Evolutionary conservation across 1,139 yeast genomes (phyloP), one percentile per base, ranked within the genome.

Genomic region (Keqinozyma sinolaborantium): DNA sequence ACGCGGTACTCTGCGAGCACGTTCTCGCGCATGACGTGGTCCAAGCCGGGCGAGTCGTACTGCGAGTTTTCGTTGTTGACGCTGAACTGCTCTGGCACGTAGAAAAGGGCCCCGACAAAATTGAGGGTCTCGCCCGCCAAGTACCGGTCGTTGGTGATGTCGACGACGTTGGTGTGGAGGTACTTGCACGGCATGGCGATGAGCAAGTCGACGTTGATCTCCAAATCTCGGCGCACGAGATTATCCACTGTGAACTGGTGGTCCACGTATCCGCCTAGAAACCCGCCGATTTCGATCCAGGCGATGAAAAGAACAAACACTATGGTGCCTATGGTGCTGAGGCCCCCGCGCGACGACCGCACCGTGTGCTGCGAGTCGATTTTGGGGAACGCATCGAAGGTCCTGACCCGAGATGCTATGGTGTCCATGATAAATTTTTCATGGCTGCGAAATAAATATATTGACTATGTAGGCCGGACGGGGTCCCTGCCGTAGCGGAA

Each of bases 361-460:
- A 83, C 82, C 26, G 83, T 73, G 48, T 86, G 90, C 39, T 83
- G 74, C 5, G 87, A 73, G 33, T 83, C 82, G 16, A 87, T 86
- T 57, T 90, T 90, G 14, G 97, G 90, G 49, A 87, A 87, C 23
- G 96, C 96, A 65, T 87, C 96, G 56, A 87, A 86, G 6, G 88
- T 72, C 47, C 75, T 67, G 31, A 83, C 77, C 39, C 43, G 55
- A 26, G 44, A 56, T 15, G 69, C 44, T 38, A 68, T 56, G 5
- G 60, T 31, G 26, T 66, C 71, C 73, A 68, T 68, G 11, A 26
- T 18, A 18, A 18, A 7, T 18, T 18, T 18, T 18, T 18, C 10
- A 7, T 18, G 21, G 4, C 12, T 8, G 25, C 16, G 18, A 14
- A 23, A 16, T 14, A 18, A 11, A 31, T 18, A n/a, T n/a, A 10